A percentile compares a stretch with the other conserved stretches of the same genome.
Evolutionary conservation across 2,329 filamentous ascomycete species (phyloP).

Genomic region (Stromatinia cepivora): DNA sequence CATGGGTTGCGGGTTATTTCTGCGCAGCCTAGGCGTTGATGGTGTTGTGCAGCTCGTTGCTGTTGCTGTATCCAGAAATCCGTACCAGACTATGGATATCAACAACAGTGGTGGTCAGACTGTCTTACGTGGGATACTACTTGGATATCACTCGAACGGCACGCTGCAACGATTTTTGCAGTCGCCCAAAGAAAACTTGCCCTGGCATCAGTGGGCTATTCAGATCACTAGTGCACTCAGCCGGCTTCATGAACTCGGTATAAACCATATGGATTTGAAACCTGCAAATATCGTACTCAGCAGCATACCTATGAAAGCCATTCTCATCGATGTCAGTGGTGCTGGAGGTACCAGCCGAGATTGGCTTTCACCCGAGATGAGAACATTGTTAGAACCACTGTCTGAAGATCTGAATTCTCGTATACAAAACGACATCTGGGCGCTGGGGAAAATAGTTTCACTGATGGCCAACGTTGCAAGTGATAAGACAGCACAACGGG

Average conservation of each 20-base stretch:
- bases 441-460: slow-evolving; percentile 27
- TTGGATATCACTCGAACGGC: slow-evolving; percentile 30
- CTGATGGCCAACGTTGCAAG: slow-evolving; percentile 20
- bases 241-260: slow-evolving; percentile 28
- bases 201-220: slow-evolving; percentile 31
- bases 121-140: slow-evolving; percentile 30
- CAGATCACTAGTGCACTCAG: slow-evolving; percentile 31
- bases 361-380: slow-evolving; percentile 35
- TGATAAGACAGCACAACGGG: slow-evolving; percentile 17
- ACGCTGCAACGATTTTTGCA: slow-evolving; percentile 14
- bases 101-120: slow-evolving; percentile 11
- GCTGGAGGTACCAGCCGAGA: slow-evolving; percentile 29
- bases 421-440: slow-evolving; percentile 33
- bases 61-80: slow-evolving; percentile 30
- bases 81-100: slow-evolving; percentile 26
- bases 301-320: slow-evolving; percentile 20
- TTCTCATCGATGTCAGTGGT: slow-evolving; percentile 34
- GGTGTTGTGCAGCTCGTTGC: slow-evolving; percentile 32
- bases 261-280: slow-evolving; percentile 37
- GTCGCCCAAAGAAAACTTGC: slow-evolving; percentile 20
- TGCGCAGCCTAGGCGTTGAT: too few relatives aligned
- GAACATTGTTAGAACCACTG: slow-evolving; percentile 26
- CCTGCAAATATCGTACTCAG: slow-evolving; percentile 32
- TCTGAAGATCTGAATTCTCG: slow-evolving; percentile 27
- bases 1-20: too few relatives aligned